phyloP scores from a whole-genome alignment of 352 stramenopile genomes.

The Thalassiosira hispida region DNA sequence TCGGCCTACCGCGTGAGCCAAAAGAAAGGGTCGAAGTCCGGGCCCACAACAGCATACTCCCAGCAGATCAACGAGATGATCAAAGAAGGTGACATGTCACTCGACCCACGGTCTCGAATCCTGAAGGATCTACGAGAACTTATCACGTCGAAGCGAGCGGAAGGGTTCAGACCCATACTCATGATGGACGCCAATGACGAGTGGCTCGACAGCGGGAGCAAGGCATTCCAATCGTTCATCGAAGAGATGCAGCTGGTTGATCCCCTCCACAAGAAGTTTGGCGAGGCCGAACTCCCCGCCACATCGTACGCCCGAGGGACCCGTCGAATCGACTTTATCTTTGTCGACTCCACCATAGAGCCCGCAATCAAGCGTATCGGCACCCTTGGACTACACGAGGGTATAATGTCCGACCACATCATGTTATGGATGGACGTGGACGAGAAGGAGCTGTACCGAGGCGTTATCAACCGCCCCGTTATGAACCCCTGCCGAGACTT shows the following conservation, averaged over 20 bases:
- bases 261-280: constrained; percentile 8
- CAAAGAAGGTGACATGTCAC: background rate
- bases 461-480: background rate
- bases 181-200: constrained; percentile 9
- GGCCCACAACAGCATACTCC: background rate
- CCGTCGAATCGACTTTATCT: constrained; percentile 31
- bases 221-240: constrained; percentile 2
- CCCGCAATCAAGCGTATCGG: background rate
- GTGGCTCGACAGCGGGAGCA: background rate
- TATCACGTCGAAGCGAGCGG: background rate
- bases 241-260: constrained; percentile 10
- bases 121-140: background rate
- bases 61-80: background rate
- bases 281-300: background rate
- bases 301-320: constrained; percentile 17
- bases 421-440: background rate
- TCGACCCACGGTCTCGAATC: background rate
- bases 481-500: constrained; percentile 8
- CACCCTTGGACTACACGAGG: constrained; percentile 17
- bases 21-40: background rate
- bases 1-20: background rate
- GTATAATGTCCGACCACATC: background rate
- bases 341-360: background rate
- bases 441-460: background rate
- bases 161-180: constrained; percentile 2